Evolutionary conservation across 768 basidiomycete genomes (phyloP), one percentile per base, ranked within the genome.

Genomic region (Aureoboletus auriporus): DNA sequence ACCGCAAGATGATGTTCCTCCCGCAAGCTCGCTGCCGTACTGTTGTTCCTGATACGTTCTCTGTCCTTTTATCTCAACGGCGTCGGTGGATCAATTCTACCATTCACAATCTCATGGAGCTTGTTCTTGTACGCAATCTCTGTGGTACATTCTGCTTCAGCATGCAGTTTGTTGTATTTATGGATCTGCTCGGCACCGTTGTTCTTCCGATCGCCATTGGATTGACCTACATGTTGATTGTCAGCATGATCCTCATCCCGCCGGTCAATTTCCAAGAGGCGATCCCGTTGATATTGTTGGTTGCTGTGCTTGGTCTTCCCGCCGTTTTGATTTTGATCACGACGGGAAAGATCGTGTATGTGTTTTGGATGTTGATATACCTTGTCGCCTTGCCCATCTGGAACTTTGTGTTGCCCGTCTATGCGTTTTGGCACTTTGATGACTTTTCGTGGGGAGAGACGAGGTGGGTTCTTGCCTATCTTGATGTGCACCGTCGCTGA

Each of bases 361-460:
- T 96, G 49, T 88, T 91, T 58, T 99, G 96, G 96, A 96, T 99
- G 93, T 65, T 94, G 64, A 83, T 94, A 62, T 98, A 99, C 73
- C 79, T 99, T 11, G 48, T 83, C 43, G 93, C 96, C 27, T 73
- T 99, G 35, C 96, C 96, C 0, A 77, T 99, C 28, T 99, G 96
- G 96, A 97, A 97, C 67, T 88, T 95, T 55, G 72, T 95, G 38
- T 75, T 97, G 4, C 94, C 95, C 10, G 73, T 96, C 8, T 99
- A 99, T 69, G 88, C 94, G 12, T 98, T 98, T 67, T 96, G 93
- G 93, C 94, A 98, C 69, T 97, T 99, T 67, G 95, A 98, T 55
- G 96, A 99, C 69, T 98, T 99, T 70, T 93, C 92, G 27, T 99
- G 96, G 96, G 96, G 96, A 60, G 93, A 97, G 70, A 99, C 96